Evolutionary conservation across 2,329 filamentous ascomycete species (phyloP).

Genomic region (Verticillium nubilum): DNA sequence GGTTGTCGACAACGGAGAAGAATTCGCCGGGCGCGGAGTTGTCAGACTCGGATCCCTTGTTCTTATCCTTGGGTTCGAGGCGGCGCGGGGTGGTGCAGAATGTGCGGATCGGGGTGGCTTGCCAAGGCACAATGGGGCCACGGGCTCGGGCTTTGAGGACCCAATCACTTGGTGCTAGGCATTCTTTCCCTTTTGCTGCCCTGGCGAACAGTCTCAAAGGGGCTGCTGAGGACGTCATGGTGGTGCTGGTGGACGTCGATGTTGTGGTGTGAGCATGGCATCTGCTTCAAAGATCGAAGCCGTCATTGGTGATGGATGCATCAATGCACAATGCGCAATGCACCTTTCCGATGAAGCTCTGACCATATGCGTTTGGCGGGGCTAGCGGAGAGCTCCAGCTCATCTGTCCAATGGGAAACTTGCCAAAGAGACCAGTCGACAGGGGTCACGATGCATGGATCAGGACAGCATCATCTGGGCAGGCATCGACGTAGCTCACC

Average conservation of each 20-base stretch:
- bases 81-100: conserved; percentile 12
- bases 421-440: neutral
- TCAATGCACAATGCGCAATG: neutral
- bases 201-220: neutral
- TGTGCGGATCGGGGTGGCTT: neutral
- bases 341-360: neutral
- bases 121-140: neutral
- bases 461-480: neutral
- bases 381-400: neutral
- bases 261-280: neutral
- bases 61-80: conserved; percentile 33
- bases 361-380: neutral
- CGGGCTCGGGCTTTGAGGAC: neutral
- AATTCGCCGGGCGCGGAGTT: conserved; percentile 70
- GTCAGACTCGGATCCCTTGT: neutral
- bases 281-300: neutral
- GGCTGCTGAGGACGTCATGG: neutral
- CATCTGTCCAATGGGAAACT: neutral
- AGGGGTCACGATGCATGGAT: neutral
- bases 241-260: conserved; percentile 1
- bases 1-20: conserved; percentile 80
- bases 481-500: neutral
- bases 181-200: neutral
- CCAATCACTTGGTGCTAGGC: neutral
- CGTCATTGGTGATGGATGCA: neutral